Base-by-base conservation (phyloP, 352 stramenopile species). In the Phytophthora melonis region DNA sequence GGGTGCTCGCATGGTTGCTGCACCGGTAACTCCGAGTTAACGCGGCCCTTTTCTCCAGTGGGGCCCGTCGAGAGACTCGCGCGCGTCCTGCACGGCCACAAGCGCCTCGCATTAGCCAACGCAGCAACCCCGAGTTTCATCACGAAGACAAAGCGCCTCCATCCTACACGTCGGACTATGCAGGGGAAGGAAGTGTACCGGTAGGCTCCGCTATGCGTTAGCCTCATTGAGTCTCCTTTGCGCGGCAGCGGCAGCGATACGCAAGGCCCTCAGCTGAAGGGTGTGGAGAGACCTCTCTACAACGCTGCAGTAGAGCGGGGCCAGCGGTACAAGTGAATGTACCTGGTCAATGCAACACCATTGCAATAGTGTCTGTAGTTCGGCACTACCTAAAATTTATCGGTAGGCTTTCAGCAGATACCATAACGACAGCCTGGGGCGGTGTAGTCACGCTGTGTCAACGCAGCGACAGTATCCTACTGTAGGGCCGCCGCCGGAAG, bases 41-140 rank as follows among this genome's bases (percentile, higher is more conserved):
- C 58, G 19, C 32, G 70, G 62, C 52, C 58, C 53, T 74, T 77
- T 74, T 74, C 65, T 73, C 70, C 63, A 76, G 68, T 71, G 62
- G n/a, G 27, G 55, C 1, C 41, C 68, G 56, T 21, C 49, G 43
- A 75, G 52, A 76, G 63, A 76, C 63, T 13, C 14, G 58, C 45
- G 32, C 47, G 43, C 11, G 6, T n/a, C 32, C 18, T 69, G 23
- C 25, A 32, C 45, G 68, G 70, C 70, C 70, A 77, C 70, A 77
- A 27, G 63, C 50, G 30, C 19, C 34, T 5, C 49, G 49, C 70
- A 72, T 77, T 74, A 72, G 65, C 53, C 32, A 73, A 77, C 58
- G 63, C 55, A 65, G 21, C 52, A 64, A 25, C 36, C 41, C 36
- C 27, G 19, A 27, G 41, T 41, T 63, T 57, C 32, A 52, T 68